A percentile compares a stretch with the other conserved stretches of the same genome.
Conservation (phyloP, 1,139 yeast species). For the Nakaseomyces glabratus region DNA sequence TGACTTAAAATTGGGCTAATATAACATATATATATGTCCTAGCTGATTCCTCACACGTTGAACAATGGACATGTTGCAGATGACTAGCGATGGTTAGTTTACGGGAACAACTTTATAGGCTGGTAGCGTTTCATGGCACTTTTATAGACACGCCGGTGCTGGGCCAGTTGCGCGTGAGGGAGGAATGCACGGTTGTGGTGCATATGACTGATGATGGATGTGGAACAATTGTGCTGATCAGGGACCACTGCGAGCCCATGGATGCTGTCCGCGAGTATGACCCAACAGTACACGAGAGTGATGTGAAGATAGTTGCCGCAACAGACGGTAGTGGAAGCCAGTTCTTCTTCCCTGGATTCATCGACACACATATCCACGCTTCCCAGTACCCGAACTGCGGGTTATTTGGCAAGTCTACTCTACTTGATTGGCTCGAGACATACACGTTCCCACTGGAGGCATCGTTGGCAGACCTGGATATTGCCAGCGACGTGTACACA, state of each 20-base stretch:
- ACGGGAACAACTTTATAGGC: constrained; percentile 1
- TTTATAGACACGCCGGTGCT: constrained; percentile 48
- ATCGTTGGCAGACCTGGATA: constrained; percentile 40
- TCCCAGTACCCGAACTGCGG: constrained; percentile 95
- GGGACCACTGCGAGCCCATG: constrained; percentile 22
- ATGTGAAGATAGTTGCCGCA: constrained; percentile 14
- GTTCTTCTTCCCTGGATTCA: constrained; percentile 83
- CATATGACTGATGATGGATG: constrained; percentile 9
- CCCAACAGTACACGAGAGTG: constrained; percentile 12
- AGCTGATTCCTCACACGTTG: too few relatives aligned
- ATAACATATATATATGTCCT: too few relatives aligned
- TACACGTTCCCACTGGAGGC: constrained; percentile 88
- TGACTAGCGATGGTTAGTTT: constrained; percentile 2
- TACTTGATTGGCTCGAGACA: constrained; percentile 77
- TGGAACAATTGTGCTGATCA: constrained; percentile 22
- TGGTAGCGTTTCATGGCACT: constrained; percentile 40
- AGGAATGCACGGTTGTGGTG: constrained; percentile 48
- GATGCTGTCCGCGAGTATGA: constrained; percentile 19
- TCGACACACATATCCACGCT: constrained; percentile 95
- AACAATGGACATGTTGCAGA: too few relatives aligned
- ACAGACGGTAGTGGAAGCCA: constrained; percentile 28
- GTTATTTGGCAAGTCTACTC: constrained; percentile 74
- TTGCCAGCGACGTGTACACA: constrained; percentile 55
- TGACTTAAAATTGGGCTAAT: too few relatives aligned
- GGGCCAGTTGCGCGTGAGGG: constrained; percentile 40